A percentile compares a stretch with the other conserved stretches of the same genome.
Evolutionary conservation across 2,329 filamentous ascomycete species (phyloP).

Genomic region (Neopestalotiopsis sp.): DNA sequence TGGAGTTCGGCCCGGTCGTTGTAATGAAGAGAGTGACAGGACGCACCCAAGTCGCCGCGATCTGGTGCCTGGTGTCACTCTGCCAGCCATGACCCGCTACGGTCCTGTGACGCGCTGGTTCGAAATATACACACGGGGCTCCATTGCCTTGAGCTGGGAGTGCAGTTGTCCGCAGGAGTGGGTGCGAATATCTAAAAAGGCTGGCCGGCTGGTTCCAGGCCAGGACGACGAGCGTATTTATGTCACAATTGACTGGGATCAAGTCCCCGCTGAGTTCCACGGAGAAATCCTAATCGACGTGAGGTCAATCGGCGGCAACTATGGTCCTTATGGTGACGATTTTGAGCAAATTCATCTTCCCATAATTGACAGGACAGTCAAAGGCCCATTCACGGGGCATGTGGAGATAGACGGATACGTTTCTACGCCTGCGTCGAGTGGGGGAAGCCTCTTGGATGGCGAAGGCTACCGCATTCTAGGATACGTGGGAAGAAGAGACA

Average conservation of each 20-base stretch:
- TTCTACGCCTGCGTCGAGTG: constrained; percentile 35
- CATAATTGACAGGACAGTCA: constrained; percentile 24
- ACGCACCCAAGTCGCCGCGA: constrained; percentile 45
- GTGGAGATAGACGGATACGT: constrained; percentile 39
- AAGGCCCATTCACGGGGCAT: constrained; percentile 31
- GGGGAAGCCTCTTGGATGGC: constrained; percentile 18
- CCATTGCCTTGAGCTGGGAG: constrained; percentile 41
- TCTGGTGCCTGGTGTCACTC: constrained; percentile 33
- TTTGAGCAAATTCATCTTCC: constrained; percentile 41
- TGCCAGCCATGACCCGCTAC: constrained; percentile 24
- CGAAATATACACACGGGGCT: constrained; percentile 50
- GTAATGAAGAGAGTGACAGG: constrained; percentile 59
- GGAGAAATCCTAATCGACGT: constrained; percentile 35
- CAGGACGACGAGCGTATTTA: constrained; percentile 49
- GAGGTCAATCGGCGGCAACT: constrained; percentile 39
- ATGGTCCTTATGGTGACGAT: constrained; percentile 29
- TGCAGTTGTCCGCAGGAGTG: constrained; percentile 55
- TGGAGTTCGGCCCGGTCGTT: constrained; percentile 38
- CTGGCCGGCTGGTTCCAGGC: constrained; percentile 42
- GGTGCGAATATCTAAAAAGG: constrained; percentile 42
- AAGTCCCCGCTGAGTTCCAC: constrained; percentile 39
- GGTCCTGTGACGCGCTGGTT: constrained; percentile 41
- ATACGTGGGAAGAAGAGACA: constrained; percentile 33
- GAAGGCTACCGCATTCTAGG: constrained; percentile 32
- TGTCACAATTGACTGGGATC: constrained; percentile 51